Evolutionary conservation across 2,329 filamentous ascomycete genomes (phyloP).

Genomic region (Xylaria hypoxylon): DNA sequence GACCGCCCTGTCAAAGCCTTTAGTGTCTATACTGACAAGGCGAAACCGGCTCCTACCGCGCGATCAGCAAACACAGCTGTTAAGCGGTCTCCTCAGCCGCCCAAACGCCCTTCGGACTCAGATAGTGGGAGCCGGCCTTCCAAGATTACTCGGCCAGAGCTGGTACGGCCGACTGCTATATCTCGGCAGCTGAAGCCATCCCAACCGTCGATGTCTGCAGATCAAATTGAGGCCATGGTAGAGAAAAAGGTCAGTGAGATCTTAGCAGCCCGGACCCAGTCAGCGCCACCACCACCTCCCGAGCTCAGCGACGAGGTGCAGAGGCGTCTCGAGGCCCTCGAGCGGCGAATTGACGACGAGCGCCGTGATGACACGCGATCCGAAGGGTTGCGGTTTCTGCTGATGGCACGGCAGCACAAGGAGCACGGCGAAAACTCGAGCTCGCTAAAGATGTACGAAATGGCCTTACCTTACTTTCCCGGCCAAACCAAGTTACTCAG

Average conservation of each 20-base stretch:
- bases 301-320: slow-evolving; percentile 83
- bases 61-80: slow-evolving; percentile 44
- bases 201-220: slow-evolving; percentile 66
- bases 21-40: slow-evolving; percentile 84
- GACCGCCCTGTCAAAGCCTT: slow-evolving; percentile 86
- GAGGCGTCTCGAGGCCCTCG: slow-evolving; percentile 82
- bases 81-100: slow-evolving; percentile 45
- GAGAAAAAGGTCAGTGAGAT: slow-evolving; percentile 93
- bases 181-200: slow-evolving; percentile 38
- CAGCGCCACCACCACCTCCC: slow-evolving; percentile 55
- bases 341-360: slow-evolving; percentile 82
- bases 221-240: slow-evolving; percentile 89
- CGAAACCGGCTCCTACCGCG: slow-evolving; percentile 56
- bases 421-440: slow-evolving; percentile 82
- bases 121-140: slow-evolving; percentile 51
- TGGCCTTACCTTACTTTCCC: slow-evolving; percentile 86
- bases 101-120: slow-evolving; percentile 60
- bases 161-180: slow-evolving; percentile 38
- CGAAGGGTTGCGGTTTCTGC: slow-evolving; percentile 84
- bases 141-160: slow-evolving; percentile 46
- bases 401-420: slow-evolving; percentile 94
- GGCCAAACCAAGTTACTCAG: slow-evolving; percentile 80
- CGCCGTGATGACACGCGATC: slow-evolving; percentile 77
- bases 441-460: slow-evolving; percentile 86
- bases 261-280: slow-evolving; percentile 78